Evolutionary conservation across 768 basidiomycete species (phyloP), one percentile per base, ranked within the genome.

Genomic region (Boletus bicolor): DNA sequence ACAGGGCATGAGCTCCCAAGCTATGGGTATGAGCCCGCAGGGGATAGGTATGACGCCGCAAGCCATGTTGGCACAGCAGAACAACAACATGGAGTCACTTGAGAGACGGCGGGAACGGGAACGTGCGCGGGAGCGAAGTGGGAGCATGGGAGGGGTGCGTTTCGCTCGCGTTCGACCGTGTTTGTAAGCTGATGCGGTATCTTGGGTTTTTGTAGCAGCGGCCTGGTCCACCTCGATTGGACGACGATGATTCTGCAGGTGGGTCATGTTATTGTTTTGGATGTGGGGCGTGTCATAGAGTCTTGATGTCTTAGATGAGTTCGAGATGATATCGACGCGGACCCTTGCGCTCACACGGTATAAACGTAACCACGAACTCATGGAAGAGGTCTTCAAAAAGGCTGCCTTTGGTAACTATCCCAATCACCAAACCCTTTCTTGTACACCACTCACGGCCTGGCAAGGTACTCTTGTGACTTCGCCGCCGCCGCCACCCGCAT

Each of bases 381-480:
- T 93, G 89, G 86, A 86, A 64, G 87, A 87, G 42, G 86, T 93
- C 2, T 91, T 93, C 69, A 78, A 77, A 59, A 79, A 82, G 60
- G 89, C 90, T 24, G 87, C 86, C 1, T 87, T 83, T 62, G 82
- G 89, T 60, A 48, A 45, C 37, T 28, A 36, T 42, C 9, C 2
- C 26, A 21, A 43, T 8, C 12, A 4, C 10, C 26, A 1, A 7
- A 0, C 14, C 2, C 6, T n/a, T 35, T 5, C 36, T n/a, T 4
- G 8, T 7, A 19, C 24, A n/a, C 3, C 17, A 42, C 53, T 58
- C 14, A 54, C 30, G 12, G 0, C 47, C 11, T 43, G 30, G 26
- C 14, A 43, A 82, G 83, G 78, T 24, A 75, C 81, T 56, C 79
- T 78, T 64, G 68, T 76, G 19, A 59, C 72, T 17, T 68, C 74